phyloP scores from a whole-genome alignment of 345 rosid species.

The Camelina laxa region DNA sequence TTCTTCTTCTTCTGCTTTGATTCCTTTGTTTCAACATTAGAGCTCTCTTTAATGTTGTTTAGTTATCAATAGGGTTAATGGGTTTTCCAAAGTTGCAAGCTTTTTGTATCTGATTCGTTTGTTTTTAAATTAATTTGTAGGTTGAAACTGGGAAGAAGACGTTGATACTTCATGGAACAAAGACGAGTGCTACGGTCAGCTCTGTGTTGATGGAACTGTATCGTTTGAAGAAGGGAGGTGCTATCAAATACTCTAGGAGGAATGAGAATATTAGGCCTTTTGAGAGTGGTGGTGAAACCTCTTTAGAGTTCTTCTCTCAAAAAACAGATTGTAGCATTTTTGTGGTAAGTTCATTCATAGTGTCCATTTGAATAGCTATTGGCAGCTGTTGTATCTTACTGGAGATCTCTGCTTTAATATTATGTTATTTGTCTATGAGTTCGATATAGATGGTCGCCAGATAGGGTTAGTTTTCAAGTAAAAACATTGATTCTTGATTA shows the following conservation, averaged over 20 bases:
- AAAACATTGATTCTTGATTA: neutral
- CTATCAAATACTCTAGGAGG: conserved; percentile 80
- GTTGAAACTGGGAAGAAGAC: conserved; percentile 96
- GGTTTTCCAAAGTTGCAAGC: conserved; percentile 3
- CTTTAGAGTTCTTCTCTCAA: conserved; percentile 87
- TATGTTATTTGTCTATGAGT: conserved; percentile 2
- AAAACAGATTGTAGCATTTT: conserved; percentile 94
- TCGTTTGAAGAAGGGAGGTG: conserved; percentile 75
- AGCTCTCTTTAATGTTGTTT: neutral
- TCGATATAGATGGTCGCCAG: too few species aligned
- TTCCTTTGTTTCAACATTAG: conserved; percentile 4
- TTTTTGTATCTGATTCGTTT: conserved; percentile 6
- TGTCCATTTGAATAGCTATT: neutral
- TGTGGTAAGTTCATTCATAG: conserved; percentile 56
- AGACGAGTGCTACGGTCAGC: conserved; percentile 72
- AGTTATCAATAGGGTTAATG: neutral
- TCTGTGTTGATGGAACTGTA: conserved; percentile 67
- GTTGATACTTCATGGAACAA: conserved; percentile 88
- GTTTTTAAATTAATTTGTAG: conserved; percentile 41
- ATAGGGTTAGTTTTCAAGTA: too few species aligned
- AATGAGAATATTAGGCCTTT: conserved; percentile 93
- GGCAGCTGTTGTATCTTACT: neutral
- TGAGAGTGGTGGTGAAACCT: conserved; percentile 91
- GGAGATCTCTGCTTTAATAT: neutral
- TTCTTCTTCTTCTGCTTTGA: neutral